Evolutionary conservation across 2,329 filamentous ascomycete genomes (phyloP).

Genomic region (Pseudogymnoascus sp.): DNA sequence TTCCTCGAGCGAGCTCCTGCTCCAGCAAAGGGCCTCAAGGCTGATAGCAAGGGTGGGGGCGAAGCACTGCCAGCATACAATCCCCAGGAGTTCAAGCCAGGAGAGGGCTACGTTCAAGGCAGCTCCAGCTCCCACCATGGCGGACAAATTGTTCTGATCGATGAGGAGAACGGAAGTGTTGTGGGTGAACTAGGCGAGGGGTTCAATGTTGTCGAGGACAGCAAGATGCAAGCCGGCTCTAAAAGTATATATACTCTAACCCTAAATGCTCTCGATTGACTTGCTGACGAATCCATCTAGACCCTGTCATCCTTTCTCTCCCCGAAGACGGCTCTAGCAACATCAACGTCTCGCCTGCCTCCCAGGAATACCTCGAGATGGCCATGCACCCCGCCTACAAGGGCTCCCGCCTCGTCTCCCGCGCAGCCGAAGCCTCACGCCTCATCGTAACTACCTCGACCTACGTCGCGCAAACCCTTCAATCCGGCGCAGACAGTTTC

Average conservation of each 20-base stretch:
- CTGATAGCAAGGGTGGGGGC: slow-evolving; percentile 20
- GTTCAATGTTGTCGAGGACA: slow-evolving; percentile 71
- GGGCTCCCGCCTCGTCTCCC: slow-evolving; percentile 76
- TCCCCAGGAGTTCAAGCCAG: slow-evolving; percentile 69
- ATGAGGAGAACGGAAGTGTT: slow-evolving; percentile 93
- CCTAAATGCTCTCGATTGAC: background rate
- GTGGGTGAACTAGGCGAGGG: slow-evolving; percentile 83
- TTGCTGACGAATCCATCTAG: slow-evolving; percentile 31
- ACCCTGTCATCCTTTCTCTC: slow-evolving; percentile 72
- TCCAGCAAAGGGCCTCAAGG: slow-evolving; percentile 15
- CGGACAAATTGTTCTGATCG: slow-evolving; percentile 82
- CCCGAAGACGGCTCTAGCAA: slow-evolving; percentile 57
- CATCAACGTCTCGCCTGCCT: slow-evolving; percentile 59
- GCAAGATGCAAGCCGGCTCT: slow-evolving; percentile 69
- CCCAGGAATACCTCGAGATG: slow-evolving; percentile 64
- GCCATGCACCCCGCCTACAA: slow-evolving; percentile 86
- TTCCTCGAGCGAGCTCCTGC: slow-evolving; percentile 79
- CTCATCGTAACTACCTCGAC: slow-evolving; percentile 83
- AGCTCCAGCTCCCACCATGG: slow-evolving; percentile 48
- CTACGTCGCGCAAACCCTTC: slow-evolving; percentile 68
- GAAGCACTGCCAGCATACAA: slow-evolving; percentile 56
- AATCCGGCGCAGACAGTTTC: slow-evolving; percentile 70
- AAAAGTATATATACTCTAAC: slow-evolving; percentile 54
- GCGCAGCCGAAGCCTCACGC: slow-evolving; percentile 79
- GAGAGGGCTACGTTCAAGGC: slow-evolving; percentile 65